Evolutionary conservation across 1,139 yeast genomes (phyloP).

Genomic region (Arxiozyma telluris): DNA sequence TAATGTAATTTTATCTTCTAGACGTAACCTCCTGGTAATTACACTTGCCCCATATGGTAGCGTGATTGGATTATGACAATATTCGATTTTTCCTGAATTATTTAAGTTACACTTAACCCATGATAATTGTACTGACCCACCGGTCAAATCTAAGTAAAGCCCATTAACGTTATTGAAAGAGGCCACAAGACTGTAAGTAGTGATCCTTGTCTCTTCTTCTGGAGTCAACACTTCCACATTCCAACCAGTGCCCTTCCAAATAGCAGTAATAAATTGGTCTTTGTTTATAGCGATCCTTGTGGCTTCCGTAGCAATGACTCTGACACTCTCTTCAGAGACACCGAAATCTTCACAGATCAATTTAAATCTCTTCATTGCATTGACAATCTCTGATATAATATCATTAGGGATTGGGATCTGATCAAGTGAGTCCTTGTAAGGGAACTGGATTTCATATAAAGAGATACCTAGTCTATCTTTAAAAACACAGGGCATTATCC

Average conservation of each 20-base stretch:
- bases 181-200: slow-evolving; percentile 61
- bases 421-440: slow-evolving; percentile 29
- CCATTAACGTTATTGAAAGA: slow-evolving; percentile 56
- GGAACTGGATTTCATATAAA: slow-evolving; percentile 48
- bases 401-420: slow-evolving; percentile 47
- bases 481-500: slow-evolving; percentile 62
- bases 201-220: slow-evolving; percentile 53
- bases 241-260: slow-evolving; percentile 51
- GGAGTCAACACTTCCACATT: slow-evolving; percentile 46
- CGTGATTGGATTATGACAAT: slow-evolving; percentile 49
- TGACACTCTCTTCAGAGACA: slow-evolving; percentile 47
- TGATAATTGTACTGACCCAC: slow-evolving; percentile 54
- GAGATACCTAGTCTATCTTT: slow-evolving; percentile 62
- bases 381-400: slow-evolving; percentile 46
- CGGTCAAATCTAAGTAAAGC: slow-evolving; percentile 57
- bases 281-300: slow-evolving; percentile 56
- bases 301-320: slow-evolving; percentile 61
- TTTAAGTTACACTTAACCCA: slow-evolving; percentile 44
- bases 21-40: slow-evolving; percentile 42
- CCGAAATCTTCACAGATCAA: slow-evolving; percentile 60
- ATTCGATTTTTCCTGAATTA: slow-evolving; percentile 40
- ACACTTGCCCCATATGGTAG: slow-evolving; percentile 65
- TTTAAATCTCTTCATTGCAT: slow-evolving; percentile 53
- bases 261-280: slow-evolving; percentile 43
- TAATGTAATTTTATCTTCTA: slow-evolving; percentile 38